Conservation (phyloP, 306 rosid species). For the Cucumis melo region DNA sequence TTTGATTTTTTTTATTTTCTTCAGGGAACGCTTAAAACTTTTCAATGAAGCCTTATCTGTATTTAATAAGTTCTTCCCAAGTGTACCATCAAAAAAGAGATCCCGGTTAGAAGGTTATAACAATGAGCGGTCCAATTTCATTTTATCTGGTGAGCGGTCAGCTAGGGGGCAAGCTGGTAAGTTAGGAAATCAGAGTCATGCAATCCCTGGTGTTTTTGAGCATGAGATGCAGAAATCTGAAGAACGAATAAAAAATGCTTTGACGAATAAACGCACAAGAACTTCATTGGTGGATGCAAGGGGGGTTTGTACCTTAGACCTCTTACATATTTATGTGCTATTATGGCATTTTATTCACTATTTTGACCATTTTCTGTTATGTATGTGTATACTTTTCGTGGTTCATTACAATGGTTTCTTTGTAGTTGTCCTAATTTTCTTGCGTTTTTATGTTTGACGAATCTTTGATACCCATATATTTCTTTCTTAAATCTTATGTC, state of each 20-base stretch:
- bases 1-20: constrained; percentile 11
- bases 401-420: neutral
- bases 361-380: neutral
- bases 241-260: constrained; percentile 54
- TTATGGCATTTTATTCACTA: neutral
- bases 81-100: constrained; percentile 78
- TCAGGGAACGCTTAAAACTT: constrained; percentile 62
- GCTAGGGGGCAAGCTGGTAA: constrained; percentile 53
- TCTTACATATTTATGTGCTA: neutral
- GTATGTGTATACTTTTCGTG: neutral
- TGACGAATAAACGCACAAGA: constrained; percentile 86
- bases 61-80: constrained; percentile 72
- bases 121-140: constrained; percentile 48
- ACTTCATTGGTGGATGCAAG: constrained; percentile 84
- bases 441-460: neutral
- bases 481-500: neutral
- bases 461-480: neutral
- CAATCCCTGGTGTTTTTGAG: constrained; percentile 54
- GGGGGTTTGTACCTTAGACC: constrained; percentile 44
- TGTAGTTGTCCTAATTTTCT: neutral
- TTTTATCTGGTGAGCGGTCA: constrained; percentile 56
- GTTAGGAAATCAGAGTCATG: constrained; percentile 71
- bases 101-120: constrained; percentile 72
- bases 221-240: constrained; percentile 84
- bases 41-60: constrained; percentile 66